Conservation (phyloP, 352 stramenopile species). For the Pythium monospermum region DNA sequence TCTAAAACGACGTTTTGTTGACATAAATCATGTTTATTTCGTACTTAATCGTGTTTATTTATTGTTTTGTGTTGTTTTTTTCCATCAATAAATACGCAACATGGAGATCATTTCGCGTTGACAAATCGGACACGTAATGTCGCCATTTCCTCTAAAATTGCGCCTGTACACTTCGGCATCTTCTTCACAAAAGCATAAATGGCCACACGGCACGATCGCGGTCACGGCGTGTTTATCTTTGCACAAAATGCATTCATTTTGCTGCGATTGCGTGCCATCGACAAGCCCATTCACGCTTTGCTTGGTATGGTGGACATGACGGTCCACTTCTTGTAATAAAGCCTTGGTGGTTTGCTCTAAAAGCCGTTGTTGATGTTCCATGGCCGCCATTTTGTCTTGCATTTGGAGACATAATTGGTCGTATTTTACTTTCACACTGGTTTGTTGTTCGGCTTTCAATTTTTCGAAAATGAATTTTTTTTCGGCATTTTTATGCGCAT, state of each 20-base stretch:
- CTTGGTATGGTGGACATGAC: conserved; percentile 67
- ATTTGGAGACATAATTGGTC: conserved; percentile 73
- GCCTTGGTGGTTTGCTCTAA: conserved; percentile 76
- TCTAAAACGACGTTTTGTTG: background rate
- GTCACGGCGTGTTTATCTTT: conserved; percentile 68
- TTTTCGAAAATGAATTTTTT: conserved; percentile 71
- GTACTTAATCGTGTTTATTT: background rate
- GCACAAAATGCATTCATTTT: conserved; percentile 76
- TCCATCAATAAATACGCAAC: conserved; percentile 65
- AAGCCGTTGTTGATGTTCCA: conserved; percentile 70
- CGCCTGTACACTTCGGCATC: conserved; percentile 65
- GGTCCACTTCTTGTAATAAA: conserved; percentile 66
- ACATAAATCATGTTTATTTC: background rate
- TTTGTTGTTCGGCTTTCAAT: conserved; percentile 65
- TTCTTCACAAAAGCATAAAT: conserved; percentile 82
- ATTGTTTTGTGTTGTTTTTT: background rate
- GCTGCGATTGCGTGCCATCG: conserved; percentile 39
- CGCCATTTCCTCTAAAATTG: conserved; percentile 25
- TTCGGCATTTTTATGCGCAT: conserved; percentile 58
- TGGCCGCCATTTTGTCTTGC: conserved; percentile 53
- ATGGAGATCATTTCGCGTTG: conserved; percentile 78
- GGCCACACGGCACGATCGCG: conserved; percentile 75
- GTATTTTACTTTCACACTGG: conserved; percentile 67
- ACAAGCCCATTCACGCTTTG: conserved; percentile 43
- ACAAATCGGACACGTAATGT: conserved; percentile 67